Base-by-base conservation (phyloP, 2,329 filamentous ascomycete genomes). In the Xylaria sp. region DNA sequence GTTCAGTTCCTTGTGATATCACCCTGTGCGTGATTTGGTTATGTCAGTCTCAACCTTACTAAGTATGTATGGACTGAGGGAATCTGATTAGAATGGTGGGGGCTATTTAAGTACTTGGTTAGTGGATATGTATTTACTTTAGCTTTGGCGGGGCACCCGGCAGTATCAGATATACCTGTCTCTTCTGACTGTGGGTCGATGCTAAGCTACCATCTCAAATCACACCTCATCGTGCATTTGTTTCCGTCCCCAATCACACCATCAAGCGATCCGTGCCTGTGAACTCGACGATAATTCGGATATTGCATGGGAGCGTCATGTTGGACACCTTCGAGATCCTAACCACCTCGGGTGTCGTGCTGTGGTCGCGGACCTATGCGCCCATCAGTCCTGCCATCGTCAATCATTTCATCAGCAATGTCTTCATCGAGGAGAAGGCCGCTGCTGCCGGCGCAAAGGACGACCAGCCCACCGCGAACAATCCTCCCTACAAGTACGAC, bases 311-410 rank as follows among this genome's bases (percentile, higher is more conserved):
- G 59, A 15, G 23, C 66, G 59, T 74, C 66, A 98, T 98, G 95
- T 84, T 99, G 82, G 96, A 99, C 84, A 92, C 93, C 17, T 99
- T 99, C 80, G 95, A 99, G 82, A 96, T 99, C 73, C 82, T 99
- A 70, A 97, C 95, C 69, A 97, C 95, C 44, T 97, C 94, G 3
- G 96, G 96, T 65, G 94, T 99, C 71, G 96, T 99, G 66, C 88
- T 99, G 64, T 99, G 96, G 96, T 97, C 95, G 70, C 91, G 92
- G 79, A 91, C 90, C 31, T 97, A 95, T 80, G 89, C 91, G 63
- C 87, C 91, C 2, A 89, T 97, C 78, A 94, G 90, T 79, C 88
- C 92, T 51, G 90, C 92, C 75, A 86, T 97, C 72, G 90, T 99
- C 84, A 97, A 99, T 85, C 92, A 89, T 84, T 91, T 99, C 80